Evolutionary conservation across 371 early-diverging fungal genomes (phyloP).

Genomic region (Apophysomyces trapeziformis): DNA sequence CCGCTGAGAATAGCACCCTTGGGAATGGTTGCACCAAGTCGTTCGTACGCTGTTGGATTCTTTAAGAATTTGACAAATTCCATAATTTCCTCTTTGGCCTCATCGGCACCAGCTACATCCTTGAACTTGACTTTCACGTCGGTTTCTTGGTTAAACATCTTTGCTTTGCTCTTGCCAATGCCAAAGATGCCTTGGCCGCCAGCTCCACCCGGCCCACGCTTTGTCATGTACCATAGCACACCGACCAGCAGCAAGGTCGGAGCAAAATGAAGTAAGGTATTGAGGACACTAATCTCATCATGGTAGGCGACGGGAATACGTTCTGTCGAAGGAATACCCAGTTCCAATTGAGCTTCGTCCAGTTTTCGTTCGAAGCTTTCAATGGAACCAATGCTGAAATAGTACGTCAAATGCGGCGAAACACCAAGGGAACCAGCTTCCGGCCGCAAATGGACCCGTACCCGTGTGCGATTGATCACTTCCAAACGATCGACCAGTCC

Average conservation of each 20-base stretch:
- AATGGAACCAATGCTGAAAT: conserved; percentile 94
- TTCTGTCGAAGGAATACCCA: conserved; percentile 87
- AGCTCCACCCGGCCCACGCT: conserved; percentile 70
- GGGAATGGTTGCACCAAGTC: conserved; percentile 99
- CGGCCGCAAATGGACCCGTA: conserved; percentile 78
- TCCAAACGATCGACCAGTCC: conserved; percentile 90
- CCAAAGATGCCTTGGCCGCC: conserved; percentile 90
- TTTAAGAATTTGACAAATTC: conserved; percentile 99
- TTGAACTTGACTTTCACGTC: conserved; percentile 96
- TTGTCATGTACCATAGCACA: conserved; percentile 83
- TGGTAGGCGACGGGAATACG: conserved; percentile 90
- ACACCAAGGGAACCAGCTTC: conserved; percentile 64
- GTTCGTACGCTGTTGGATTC: conserved; percentile 95
- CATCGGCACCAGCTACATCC: conserved; percentile 99
- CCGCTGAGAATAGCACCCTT: conserved; percentile 97
- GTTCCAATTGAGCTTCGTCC: conserved; percentile 87
- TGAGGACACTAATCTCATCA: conserved; percentile 73
- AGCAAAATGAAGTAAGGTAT: conserved; percentile 84
- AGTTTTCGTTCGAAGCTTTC: conserved; percentile 93
- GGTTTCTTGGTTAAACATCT: conserved; percentile 96
- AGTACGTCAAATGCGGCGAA: conserved; percentile 42
- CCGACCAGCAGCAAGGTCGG: conserved; percentile 93
- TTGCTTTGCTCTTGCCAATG: conserved; percentile 95
- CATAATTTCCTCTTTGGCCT: conserved; percentile 99
- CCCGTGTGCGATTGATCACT: conserved; percentile 85